Percentiles rank a stretch among this genome's conserved stretches.
These are phyloP conservation scores for Stagonosporopsis tanaceti DNA, from an alignment of 2,329 filamentous ascomycete genomes.

Conservation along the genomic window DNA sequence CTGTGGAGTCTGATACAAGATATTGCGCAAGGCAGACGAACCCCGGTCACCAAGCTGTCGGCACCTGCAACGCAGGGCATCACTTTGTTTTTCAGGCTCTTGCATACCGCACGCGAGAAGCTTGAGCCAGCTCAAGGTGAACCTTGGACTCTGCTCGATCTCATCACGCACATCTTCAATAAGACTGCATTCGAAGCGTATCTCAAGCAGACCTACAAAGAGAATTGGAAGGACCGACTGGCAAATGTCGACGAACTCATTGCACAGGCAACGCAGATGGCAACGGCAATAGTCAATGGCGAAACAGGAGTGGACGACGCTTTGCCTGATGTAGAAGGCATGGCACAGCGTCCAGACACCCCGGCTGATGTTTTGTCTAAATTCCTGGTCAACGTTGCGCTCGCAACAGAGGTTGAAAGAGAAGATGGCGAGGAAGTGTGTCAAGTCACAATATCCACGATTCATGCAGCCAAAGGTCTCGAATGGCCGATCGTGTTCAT, in stretches of 20 bases:
- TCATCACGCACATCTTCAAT: slow-evolving; percentile 66
- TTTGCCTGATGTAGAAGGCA: slow-evolving; percentile 72
- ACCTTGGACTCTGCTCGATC: slow-evolving; percentile 51
- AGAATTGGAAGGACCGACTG: slow-evolving; percentile 75
- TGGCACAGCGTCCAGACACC: slow-evolving; percentile 66
- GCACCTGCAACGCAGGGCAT: slow-evolving; percentile 65
- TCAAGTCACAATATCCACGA: slow-evolving; percentile 90
- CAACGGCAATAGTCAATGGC: slow-evolving; percentile 54
- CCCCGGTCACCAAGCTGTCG: slow-evolving; percentile 62
- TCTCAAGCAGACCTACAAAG: slow-evolving; percentile 72
- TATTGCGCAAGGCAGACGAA: slow-evolving; percentile 61
- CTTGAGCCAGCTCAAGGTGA: slow-evolving; percentile 55
- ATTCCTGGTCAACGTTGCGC: slow-evolving; percentile 88
- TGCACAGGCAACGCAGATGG: slow-evolving; percentile 77
- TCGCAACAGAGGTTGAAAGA: slow-evolving; percentile 75
- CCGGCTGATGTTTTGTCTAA: slow-evolving; percentile 72
- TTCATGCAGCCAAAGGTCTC: slow-evolving; percentile 93
- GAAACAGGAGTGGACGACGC: slow-evolving; percentile 56
- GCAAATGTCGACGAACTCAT: slow-evolving; percentile 91
- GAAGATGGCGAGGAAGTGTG: slow-evolving; percentile 64
- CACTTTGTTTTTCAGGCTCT: slow-evolving; percentile 65
- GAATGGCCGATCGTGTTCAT: slow-evolving; percentile 98
- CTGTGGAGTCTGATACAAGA: slow-evolving; percentile 79
- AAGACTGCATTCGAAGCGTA: slow-evolving; percentile 78
- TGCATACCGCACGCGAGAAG: slow-evolving; percentile 65